Evolutionary conservation across 768 basidiomycete species (phyloP).

Genomic region (Xerocomellus amylosporus): DNA sequence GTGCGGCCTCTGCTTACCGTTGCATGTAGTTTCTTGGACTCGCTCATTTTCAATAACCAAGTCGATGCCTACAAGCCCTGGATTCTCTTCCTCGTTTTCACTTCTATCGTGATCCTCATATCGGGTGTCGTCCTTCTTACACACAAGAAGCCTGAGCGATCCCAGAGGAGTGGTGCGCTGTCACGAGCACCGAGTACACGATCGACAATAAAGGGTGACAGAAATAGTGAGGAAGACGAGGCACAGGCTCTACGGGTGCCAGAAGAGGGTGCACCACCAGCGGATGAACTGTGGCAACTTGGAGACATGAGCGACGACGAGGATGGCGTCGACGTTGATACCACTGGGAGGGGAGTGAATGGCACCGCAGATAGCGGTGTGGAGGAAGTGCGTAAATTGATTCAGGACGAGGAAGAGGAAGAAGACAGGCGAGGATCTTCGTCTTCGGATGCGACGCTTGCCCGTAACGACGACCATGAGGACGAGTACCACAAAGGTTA

Average conservation of each 20-base stretch:
- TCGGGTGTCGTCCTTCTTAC: conserved; percentile 92
- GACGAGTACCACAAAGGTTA: conserved; percentile 29
- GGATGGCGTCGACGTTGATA: conserved; percentile 41
- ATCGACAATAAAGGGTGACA: conserved; percentile 19
- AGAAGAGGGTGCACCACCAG: conserved; percentile 38
- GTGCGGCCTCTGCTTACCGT: conserved; percentile 7
- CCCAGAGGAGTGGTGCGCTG: conserved; percentile 28
- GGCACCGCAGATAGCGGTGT: conserved; percentile 9
- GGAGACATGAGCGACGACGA: conserved; percentile 74
- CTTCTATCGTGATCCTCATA: conserved; percentile 83
- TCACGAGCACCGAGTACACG: conserved; percentile 25
- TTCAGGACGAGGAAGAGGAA: conserved; percentile 35
- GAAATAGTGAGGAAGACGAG: conserved; percentile 36
- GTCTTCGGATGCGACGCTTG: conserved; percentile 39
- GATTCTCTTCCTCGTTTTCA: conserved; percentile 84
- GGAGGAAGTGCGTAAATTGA: conserved; percentile 44
- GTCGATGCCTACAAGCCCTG: conserved; percentile 83
- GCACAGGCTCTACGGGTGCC: conserved; percentile 34
- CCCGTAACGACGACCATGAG: conserved; percentile 13
- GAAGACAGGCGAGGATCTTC: conserved; percentile 37
- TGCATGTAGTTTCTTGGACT: conserved; percentile 52
- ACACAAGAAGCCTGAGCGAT: conserved; percentile 79
- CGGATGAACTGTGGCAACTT: conserved; percentile 59
- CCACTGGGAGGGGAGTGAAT: conserved; percentile 29
- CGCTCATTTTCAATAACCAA: conserved; percentile 79